phyloP scores from a whole-genome alignment of 768 basidiomycete genomes.

The Jaapia argillacea region DNA sequence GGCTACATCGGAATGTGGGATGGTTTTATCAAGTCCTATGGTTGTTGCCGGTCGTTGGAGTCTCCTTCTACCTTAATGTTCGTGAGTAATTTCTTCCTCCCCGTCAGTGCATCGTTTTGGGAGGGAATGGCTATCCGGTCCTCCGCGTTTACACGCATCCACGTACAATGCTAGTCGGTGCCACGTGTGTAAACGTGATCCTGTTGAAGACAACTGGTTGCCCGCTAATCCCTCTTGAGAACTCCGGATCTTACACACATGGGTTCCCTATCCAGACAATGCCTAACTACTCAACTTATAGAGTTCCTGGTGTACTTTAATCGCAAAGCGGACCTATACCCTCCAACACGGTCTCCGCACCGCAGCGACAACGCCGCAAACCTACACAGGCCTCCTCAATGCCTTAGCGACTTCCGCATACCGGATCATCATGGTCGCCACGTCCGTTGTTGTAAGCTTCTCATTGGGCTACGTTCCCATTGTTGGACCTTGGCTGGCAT shows the following conservation, averaged over 20 bases:
- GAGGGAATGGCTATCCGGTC: too few species aligned
- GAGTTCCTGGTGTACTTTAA: constrained; percentile 69
- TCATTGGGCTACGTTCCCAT: constrained; percentile 53
- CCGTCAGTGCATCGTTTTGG: too few species aligned
- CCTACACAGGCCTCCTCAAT: constrained; percentile 62
- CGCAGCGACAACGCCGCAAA: constrained; percentile 36
- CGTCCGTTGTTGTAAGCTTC: constrained; percentile 62
- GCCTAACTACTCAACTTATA: constrained; percentile 22
- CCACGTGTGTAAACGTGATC: too few species aligned
- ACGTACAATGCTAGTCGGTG: constrained; percentile 1
- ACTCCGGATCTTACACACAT: too few species aligned
- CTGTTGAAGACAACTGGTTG: too few species aligned
- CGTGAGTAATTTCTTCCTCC: constrained; percentile 15
- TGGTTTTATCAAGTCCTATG: constrained; percentile 73
- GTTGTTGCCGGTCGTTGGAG: constrained; percentile 67
- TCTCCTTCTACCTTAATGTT: constrained; percentile 78
- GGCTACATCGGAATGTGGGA: constrained; percentile 63
- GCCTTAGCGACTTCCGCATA: constrained; percentile 76
- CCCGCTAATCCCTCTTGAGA: too few species aligned
- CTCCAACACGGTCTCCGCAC: constrained; percentile 62
- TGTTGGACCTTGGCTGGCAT: constrained; percentile 48
- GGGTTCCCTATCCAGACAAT: too few species aligned
- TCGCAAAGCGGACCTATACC: constrained; percentile 65
- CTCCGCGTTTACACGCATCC: not conserved
- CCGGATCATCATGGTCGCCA: constrained; percentile 71